Evolutionary conservation across 495 filamentous ascomycete genomes (phyloP).

Genomic region (Alectoria sarmentosa): DNA sequence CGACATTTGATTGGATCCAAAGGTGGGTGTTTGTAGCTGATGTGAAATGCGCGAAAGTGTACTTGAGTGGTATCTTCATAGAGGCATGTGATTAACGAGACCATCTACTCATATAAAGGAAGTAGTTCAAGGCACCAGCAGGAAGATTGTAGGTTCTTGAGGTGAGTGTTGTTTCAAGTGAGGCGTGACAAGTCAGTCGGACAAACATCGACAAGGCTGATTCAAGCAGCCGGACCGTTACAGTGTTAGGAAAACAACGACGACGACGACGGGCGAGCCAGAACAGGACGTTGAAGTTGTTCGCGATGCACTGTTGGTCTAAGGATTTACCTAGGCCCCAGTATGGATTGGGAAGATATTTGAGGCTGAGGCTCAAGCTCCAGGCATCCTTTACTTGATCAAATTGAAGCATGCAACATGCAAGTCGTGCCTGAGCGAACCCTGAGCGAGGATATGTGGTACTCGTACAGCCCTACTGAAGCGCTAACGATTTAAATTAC

Average conservation of each 20-base stretch:
- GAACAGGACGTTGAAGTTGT: background rate
- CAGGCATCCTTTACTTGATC: background rate
- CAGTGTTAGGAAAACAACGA: background rate
- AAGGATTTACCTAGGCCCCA: background rate
- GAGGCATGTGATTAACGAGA: background rate
- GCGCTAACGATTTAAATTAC: slow-evolving; percentile 6
- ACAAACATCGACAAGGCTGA: slow-evolving; percentile 2
- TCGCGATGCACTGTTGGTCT: background rate
- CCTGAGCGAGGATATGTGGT: background rate
- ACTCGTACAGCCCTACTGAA: background rate
- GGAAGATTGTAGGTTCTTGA: background rate
- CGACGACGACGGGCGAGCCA: background rate
- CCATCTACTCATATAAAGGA: background rate
- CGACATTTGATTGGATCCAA: slow-evolving; percentile 48
- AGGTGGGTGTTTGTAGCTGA: slow-evolving; percentile 5
- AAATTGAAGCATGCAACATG: no score
- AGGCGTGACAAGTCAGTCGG: background rate
- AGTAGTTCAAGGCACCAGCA: background rate
- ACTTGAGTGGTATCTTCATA: background rate
- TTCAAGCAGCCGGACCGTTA: background rate
- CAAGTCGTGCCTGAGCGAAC: no score
- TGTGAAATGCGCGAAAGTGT: slow-evolving; percentile 8
- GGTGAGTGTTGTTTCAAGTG: slow-evolving; percentile 1
- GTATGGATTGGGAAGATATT: background rate
- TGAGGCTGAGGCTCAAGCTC: background rate